These are phyloP conservation scores for Botrytis medusae DNA, from an alignment of 2,329 filamentous ascomycete genomes.

Conservation along the genomic window DNA sequence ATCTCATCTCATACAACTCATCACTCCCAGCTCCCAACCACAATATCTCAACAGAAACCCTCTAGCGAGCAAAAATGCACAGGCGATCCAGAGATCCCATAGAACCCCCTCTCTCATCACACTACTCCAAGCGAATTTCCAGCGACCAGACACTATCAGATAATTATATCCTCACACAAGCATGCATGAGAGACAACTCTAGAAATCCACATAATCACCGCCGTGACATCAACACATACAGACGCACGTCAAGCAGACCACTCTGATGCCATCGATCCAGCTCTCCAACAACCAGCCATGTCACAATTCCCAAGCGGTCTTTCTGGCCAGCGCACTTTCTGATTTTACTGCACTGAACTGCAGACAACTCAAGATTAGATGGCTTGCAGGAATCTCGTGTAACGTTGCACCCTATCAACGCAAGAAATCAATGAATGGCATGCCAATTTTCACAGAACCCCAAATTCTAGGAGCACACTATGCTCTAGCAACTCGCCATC, in stretches of 20 bases:
- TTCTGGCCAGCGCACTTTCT: not conserved
- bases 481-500: not conserved
- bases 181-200: not conserved
- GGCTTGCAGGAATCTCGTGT: not conserved
- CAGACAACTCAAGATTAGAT: not conserved
- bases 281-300: not conserved
- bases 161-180: not conserved
- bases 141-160: not conserved
- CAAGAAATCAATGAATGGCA: not conserved
- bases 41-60: not conserved
- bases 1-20: not conserved
- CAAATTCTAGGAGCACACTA: not conserved
- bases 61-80: not conserved
- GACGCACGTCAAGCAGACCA: not conserved
- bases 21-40: fast-evolving
- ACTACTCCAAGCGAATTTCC: not conserved
- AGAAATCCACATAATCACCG: not conserved
- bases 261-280: not conserved
- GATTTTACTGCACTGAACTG: not conserved
- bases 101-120: not conserved
- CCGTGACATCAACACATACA: not conserved
- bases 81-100: not conserved
- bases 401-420: not conserved
- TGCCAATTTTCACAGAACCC: not conserved
- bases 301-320: not conserved